Conservation (phyloP, 257 asterid genomes). For the Scutellaria baicalensis region DNA sequence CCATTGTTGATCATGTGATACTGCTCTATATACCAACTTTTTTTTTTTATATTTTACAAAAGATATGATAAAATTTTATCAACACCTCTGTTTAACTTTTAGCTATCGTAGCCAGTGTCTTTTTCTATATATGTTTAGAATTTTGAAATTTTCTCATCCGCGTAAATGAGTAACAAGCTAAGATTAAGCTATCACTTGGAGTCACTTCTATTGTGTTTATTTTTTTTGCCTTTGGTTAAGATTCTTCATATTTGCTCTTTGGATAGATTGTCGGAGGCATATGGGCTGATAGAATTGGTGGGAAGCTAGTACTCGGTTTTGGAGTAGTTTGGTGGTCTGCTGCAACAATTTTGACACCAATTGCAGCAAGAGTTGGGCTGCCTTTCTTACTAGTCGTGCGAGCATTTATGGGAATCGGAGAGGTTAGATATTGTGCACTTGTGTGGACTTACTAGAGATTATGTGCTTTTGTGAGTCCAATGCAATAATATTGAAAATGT, state of each 20-base stretch:
- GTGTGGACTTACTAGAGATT: neutral
- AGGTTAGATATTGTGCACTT: conserved; percentile 48
- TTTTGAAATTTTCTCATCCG: conserved; percentile 3
- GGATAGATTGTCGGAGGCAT: conserved; percentile 92
- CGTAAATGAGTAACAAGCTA: neutral
- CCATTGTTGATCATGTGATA: neutral
- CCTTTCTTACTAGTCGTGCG: conserved; percentile 87
- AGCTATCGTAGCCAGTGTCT: neutral
- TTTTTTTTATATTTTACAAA: neutral
- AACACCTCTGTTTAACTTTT: neutral
- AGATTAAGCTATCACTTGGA: neutral
- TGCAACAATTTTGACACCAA: conserved; percentile 91
- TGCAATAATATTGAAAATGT: neutral
- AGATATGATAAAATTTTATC: neutral
- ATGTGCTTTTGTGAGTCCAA: neutral
- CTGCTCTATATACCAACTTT: neutral
- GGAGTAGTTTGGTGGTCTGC: conserved; percentile 65
- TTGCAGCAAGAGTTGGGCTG: conserved; percentile 88
- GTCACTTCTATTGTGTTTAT: neutral
- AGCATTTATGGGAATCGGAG: conserved; percentile 99
- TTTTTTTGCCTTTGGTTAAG: neutral
- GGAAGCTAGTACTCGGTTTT: conserved; percentile 87
- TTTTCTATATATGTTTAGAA: neutral
- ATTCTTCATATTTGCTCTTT: neutral
- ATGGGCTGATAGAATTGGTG: conserved; percentile 99